Conservation (phyloP, 2,329 filamentous ascomycete genomes). For the Cadophora sp. region DNA sequence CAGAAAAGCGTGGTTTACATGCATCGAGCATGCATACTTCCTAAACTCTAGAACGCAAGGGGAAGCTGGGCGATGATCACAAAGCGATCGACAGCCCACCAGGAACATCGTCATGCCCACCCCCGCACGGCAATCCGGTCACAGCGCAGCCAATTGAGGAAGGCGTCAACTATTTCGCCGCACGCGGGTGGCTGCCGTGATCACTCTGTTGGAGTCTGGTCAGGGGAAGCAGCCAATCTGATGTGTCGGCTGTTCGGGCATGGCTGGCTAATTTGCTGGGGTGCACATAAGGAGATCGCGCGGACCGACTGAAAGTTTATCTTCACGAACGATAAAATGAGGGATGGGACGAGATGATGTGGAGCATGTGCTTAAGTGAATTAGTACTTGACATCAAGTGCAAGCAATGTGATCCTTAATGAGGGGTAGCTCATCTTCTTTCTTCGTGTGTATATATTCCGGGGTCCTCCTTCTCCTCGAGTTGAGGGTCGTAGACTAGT, state of each 20-base stretch:
- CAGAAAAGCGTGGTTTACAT: slow-evolving; percentile 1
- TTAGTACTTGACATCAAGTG: slow-evolving; percentile 4
- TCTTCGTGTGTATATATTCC: slow-evolving; percentile 18
- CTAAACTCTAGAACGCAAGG: slow-evolving; percentile 18
- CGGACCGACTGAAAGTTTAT: slow-evolving; percentile 16
- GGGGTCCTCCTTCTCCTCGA: slow-evolving; percentile 6
- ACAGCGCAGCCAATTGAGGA: slow-evolving; percentile 17
- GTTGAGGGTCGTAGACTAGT: not conserved
- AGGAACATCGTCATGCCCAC: slow-evolving; percentile 19
- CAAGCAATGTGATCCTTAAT: slow-evolving; percentile 19
- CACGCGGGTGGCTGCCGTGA: slow-evolving; percentile 19
- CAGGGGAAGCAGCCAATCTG: slow-evolving; percentile 34
- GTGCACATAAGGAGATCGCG: not conserved
- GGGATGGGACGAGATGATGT: not conserved
- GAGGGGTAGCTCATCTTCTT: slow-evolving; percentile 15
- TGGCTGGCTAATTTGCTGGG: slow-evolving; percentile 5
- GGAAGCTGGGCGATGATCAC: slow-evolving; percentile 25
- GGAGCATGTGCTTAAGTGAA: slow-evolving; percentile 22
- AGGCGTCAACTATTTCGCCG: not conserved
- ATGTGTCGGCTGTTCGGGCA: slow-evolving; percentile 15
- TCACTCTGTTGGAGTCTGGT: not conserved
- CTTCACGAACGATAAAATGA: slow-evolving; percentile 11
- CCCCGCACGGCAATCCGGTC: slow-evolving; percentile 19
- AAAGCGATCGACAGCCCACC: slow-evolving; percentile 15
- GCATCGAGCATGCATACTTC: not conserved